Evolutionary conservation across 352 stramenopile genomes (phyloP).

Genomic region (Halophytophthora batemanensis): DNA sequence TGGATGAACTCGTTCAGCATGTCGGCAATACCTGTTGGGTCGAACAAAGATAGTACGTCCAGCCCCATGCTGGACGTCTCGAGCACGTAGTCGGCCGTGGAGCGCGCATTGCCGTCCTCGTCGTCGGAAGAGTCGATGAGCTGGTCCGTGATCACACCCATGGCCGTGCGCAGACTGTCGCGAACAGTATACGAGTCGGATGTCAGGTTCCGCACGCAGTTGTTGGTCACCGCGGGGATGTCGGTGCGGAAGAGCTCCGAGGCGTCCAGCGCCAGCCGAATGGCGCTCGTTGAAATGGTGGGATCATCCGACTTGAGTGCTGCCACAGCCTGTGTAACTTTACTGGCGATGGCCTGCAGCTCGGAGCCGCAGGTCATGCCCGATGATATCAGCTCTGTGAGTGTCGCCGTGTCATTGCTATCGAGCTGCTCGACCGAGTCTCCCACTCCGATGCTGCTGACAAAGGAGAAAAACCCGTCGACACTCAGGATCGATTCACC

Average conservation of each 20-base stretch:
- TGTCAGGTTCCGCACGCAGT: conserved; percentile 30
- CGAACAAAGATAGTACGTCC: conserved; percentile 48
- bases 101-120: conserved; percentile 28
- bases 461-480: conserved; percentile 30
- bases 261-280: conserved; percentile 34
- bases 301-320: conserved; percentile 33
- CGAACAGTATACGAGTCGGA: conserved; percentile 30
- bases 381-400: conserved; percentile 30
- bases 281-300: conserved; percentile 21
- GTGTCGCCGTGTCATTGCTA: conserved; percentile 14
- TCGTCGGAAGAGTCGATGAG: conserved; percentile 34
- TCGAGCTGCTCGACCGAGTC: conserved; percentile 19
- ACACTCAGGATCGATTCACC: conserved; percentile 28
- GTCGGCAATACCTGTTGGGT: conserved; percentile 44
- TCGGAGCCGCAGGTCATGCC: conserved; percentile 39
- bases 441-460: conserved; percentile 14
- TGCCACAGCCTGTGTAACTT: conserved; percentile 31
- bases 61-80: conserved; percentile 42
- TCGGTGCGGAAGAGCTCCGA: conserved; percentile 48
- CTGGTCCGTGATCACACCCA: conserved; percentile 46
- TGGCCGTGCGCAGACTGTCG: conserved; percentile 40
- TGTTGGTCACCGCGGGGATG: conserved; percentile 40
- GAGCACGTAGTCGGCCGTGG: conserved; percentile 35
- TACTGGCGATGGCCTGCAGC: conserved; percentile 36
- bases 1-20: conserved; percentile 51